Base-by-base conservation (phyloP, 2,329 filamentous ascomycete species). In the Botryotinia convoluta region DNA sequence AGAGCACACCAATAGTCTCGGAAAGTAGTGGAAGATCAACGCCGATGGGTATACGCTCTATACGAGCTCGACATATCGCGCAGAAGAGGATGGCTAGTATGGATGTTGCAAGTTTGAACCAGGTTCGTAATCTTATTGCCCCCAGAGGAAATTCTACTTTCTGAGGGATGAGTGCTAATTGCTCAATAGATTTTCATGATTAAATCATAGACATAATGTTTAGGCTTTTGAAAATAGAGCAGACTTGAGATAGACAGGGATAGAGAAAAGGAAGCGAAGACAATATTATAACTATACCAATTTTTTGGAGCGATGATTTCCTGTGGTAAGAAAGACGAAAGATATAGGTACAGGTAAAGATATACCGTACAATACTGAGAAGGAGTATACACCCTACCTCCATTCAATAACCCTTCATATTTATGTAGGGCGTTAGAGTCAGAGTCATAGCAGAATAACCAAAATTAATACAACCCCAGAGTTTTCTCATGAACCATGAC, bases 81-180 rank as follows among this genome's bases (percentile, higher is more conserved):
- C 93, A 96, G 78, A 98, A 98, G 85, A 91, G 90, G 79, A 89
- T 91, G 84, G 94, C 95, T 3, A 88, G 94, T 74, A 88, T 94
- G 84, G 93, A 98, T 82, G 87, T 91, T 67, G 90, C 92, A 79
- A 93, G 94, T 22, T 83, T 98, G 80, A 95, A 95, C 81, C 94
- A 98, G 90, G 85, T 79, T 48, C 74, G 68, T 61, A 62, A 72
- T 42, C 59, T 48, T 59, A 51, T 39, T 42, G 35, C 37, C 20
- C 9, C 57, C n/a, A 20, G 61, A 26, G 51, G 22, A 29, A 45
- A 37, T 51, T 51, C 44, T 76, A 45, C 57, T 60, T 26, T n/a
- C 22, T 54, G 9, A 42, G 26, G 22, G 1, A 26, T 6, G 12
- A 35, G 78, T 72, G 73, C 45, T 72, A 54, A 74, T 60, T 16